Evolutionary conservation across 176 grass and related monocot genomes (phyloP), one percentile per base, ranked within the genome.

Genomic region (Oryza brachyantha): DNA sequence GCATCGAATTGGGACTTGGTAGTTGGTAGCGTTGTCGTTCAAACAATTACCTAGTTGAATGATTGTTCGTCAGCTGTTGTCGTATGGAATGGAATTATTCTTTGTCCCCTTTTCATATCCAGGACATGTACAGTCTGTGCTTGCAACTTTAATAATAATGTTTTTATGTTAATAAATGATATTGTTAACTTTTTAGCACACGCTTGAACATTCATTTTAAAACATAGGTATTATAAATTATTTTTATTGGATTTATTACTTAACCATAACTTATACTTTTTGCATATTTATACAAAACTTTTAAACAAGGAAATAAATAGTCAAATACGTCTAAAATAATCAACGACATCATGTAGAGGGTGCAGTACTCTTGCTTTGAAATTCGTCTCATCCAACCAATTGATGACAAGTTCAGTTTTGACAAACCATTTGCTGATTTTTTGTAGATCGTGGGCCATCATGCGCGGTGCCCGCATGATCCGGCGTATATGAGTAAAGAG

Each of bases 1-100:
- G 78, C 69, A 84, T 63, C 63, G 60, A 74, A 26, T 14, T 64
- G 29, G 72, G 22, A 22, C 72, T 19, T 25, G 41, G 60, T 78
- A 65, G 28, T 67, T 84, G 40, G 59, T 35, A 19, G 66, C 16
- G 3, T 29, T 26, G 21, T 55, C 21, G n/a, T n/a, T n/a, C n/a
- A n/a, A n/a, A 6, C 13, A 31, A 19, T 28, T 13, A 19, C 10
- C 34, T 31, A 61, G 3, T 13, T 80, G 10, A 28, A 43, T 66
- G 25, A 17, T 75, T 74, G 24, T 16, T 58, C 55, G 46, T 24
- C 5, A 40, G 39, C 43, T 19, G 41, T 34, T 3, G 50, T 22
- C 11, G 22, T 6, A 37, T 1, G 25, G 16, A 34, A 64, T 29
- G 8, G 57, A 10, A 17, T 19, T 17, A 14, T 12, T 60, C 16